These are phyloP conservation scores for Esteya vermicola DNA, from an alignment of 2,329 filamentous ascomycete genomes.

Conservation along the genomic window DNA sequence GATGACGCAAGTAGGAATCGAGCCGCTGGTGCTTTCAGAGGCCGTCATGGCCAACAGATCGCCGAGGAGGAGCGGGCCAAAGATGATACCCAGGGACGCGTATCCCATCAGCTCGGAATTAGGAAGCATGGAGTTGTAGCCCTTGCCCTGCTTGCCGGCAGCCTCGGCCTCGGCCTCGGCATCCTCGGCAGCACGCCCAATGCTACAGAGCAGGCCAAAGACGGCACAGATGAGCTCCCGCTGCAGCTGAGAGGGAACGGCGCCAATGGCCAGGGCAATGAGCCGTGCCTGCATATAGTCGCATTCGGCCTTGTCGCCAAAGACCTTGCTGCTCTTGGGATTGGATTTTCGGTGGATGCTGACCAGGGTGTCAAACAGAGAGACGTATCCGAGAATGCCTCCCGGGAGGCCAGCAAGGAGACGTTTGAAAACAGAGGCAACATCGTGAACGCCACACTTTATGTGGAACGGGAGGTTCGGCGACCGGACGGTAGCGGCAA, in stretches of 20 bases:
- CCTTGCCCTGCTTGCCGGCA: slow-evolving; percentile 25
- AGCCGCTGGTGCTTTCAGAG: slow-evolving; percentile 28
- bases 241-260: slow-evolving; percentile 43
- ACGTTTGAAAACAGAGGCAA: slow-evolving; percentile 53
- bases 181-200: slow-evolving; percentile 42
- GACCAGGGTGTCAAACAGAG: slow-evolving; percentile 47
- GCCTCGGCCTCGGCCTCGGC: slow-evolving; percentile 26
- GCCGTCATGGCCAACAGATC: slow-evolving; percentile 37
- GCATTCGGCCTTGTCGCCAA: slow-evolving; percentile 37
- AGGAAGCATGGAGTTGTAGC: slow-evolving; percentile 24
- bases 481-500: slow-evolving; percentile 43
- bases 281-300: slow-evolving; percentile 46
- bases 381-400: slow-evolving; percentile 49
- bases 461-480: slow-evolving; percentile 48
- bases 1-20: slow-evolving; percentile 16
- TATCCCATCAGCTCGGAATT: slow-evolving; percentile 51
- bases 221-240: slow-evolving; percentile 53
- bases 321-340: slow-evolving; percentile 23
- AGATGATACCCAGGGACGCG: slow-evolving; percentile 45
- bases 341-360: slow-evolving; percentile 41
- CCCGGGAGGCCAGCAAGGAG: slow-evolving; percentile 49
- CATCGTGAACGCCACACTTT: slow-evolving; percentile 44
- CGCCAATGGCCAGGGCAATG: slow-evolving; percentile 47
- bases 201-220: slow-evolving; percentile 48
- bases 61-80: slow-evolving; percentile 49